phyloP scores from a whole-genome alignment of 2,329 filamentous ascomycete species.

The Aspergillus fumigatiaffinis region DNA sequence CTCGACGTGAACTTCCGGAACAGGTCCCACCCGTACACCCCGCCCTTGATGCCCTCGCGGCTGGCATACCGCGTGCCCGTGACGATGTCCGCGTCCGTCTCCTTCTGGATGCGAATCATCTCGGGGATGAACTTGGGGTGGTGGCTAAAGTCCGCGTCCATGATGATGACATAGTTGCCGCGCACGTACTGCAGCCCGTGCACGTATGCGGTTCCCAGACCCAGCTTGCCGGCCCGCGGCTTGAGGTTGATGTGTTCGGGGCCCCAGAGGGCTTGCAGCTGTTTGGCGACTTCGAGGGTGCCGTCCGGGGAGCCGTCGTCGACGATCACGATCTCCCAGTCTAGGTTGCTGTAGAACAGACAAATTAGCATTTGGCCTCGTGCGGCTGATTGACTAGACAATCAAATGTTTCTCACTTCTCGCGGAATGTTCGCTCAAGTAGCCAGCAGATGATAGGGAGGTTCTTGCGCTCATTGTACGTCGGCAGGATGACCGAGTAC shows the following conservation, averaged over 20 bases:
- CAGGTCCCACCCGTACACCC: slow-evolving; percentile 95
- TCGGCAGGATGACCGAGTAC: slow-evolving; percentile 96
- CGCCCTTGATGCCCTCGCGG: slow-evolving; percentile 58
- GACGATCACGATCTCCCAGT: slow-evolving; percentile 97
- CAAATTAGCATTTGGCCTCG: slow-evolving; percentile 7
- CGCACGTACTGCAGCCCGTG: slow-evolving; percentile 86
- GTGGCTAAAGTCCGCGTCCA: slow-evolving; percentile 99
- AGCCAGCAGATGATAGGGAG: slow-evolving; percentile 94
- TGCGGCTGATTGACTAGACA: neutral
- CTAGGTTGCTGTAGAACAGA: slow-evolving; percentile 64
- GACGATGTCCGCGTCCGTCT: slow-evolving; percentile 86
- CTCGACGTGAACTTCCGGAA: slow-evolving; percentile 72
- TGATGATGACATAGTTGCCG: slow-evolving; percentile 97
- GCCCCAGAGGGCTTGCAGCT: slow-evolving; percentile 82
- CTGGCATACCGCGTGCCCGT: slow-evolving; percentile 93
- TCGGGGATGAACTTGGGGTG: slow-evolving; percentile 97
- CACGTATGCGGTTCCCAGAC: slow-evolving; percentile 94
- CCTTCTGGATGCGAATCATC: slow-evolving; percentile 81
- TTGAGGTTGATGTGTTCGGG: slow-evolving; percentile 74
- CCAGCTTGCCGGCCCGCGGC: slow-evolving; percentile 87
- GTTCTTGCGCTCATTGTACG: slow-evolving; percentile 97
- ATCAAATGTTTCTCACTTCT: slow-evolving; percentile 59
- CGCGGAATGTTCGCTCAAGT: slow-evolving; percentile 84
- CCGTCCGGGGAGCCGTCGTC: slow-evolving; percentile 97
- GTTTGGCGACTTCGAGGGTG: slow-evolving; percentile 83